These are phyloP conservation scores for Camellia sinensis DNA, from an alignment of 148 eudicot species.

Conservation along the genomic window DNA sequence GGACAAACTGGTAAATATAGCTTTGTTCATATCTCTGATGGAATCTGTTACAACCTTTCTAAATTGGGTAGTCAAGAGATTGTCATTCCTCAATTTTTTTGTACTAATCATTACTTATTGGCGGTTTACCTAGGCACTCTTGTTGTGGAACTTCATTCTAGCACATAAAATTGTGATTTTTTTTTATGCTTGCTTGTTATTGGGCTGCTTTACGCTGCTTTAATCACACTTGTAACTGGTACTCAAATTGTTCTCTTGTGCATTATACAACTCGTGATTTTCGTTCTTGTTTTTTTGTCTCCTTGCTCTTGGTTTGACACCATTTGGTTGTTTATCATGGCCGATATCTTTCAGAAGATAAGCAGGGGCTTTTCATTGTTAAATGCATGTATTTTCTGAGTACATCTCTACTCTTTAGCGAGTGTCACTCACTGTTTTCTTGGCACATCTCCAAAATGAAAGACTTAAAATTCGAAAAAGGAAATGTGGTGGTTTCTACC, in stretches of 20 bases:
- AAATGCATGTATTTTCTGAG: neutral
- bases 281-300: neutral
- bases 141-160: neutral
- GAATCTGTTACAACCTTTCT: neutral
- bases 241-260: neutral
- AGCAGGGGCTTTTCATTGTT: neutral
- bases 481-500: neutral
- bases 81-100: too few species aligned
- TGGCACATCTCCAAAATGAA: neutral
- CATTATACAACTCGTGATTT: neutral
- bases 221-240: neutral
- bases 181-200: neutral
- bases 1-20: conserved; percentile 80
- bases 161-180: neutral
- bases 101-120: too few species aligned
- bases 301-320: neutral
- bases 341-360: neutral
- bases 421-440: neutral
- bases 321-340: neutral
- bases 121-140: too few species aligned
- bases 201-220: neutral
- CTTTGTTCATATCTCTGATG: neutral
- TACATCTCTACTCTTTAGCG: neutral
- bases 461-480: neutral
- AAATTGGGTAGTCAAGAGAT: too few species aligned